A percentile compares a stretch with the other conserved stretches of the same genome.
phyloP scores from a whole-genome alignment of 2,329 filamentous ascomycete genomes.

The Leptographium wingfieldii region DNA sequence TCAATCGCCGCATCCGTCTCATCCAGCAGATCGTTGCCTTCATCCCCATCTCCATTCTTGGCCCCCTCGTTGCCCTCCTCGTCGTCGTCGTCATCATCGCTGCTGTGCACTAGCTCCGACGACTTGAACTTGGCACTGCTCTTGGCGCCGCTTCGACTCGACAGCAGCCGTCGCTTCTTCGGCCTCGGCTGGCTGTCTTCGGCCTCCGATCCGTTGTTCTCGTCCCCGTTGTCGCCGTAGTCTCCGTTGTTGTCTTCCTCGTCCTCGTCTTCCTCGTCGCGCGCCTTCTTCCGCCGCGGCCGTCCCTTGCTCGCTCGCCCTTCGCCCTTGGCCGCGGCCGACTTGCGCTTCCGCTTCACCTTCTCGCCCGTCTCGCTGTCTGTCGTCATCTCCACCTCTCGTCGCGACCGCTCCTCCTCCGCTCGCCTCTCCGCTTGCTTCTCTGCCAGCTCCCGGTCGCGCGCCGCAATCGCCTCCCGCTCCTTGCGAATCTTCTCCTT shows the following conservation, averaged over 20 bases:
- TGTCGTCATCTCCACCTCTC: slow-evolving; percentile 68
- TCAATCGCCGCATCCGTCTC: slow-evolving; percentile 24
- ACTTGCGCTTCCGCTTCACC: slow-evolving; percentile 63
- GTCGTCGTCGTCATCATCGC: slow-evolving; percentile 39
- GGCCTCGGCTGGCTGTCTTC: slow-evolving; percentile 35
- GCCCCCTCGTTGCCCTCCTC: slow-evolving; percentile 32
- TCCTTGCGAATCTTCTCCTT: slow-evolving; percentile 79
- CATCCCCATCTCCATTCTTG: slow-evolving; percentile 20
- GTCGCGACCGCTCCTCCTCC: slow-evolving; percentile 54
- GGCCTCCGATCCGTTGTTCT: slow-evolving; percentile 20
- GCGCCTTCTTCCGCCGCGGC: slow-evolving; percentile 30
- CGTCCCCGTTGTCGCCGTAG: background rate
- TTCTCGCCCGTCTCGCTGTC: slow-evolving; percentile 74
- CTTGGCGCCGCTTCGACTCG: slow-evolving; percentile 16
- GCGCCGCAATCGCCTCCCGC: slow-evolving; percentile 65
- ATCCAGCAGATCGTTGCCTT: slow-evolving; percentile 15
- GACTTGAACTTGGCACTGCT: slow-evolving; percentile 67
- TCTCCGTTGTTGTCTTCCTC: slow-evolving; percentile 21
- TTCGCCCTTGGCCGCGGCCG: slow-evolving; percentile 19
- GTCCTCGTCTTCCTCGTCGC: slow-evolving; percentile 16
- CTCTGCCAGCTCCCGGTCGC: slow-evolving; percentile 60
- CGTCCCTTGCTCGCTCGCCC: slow-evolving; percentile 1
- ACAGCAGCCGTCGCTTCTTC: slow-evolving; percentile 47
- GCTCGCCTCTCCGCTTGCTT: slow-evolving; percentile 57
- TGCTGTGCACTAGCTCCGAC: slow-evolving; percentile 69